Evolutionary conservation across 192 early-diverging fungal species (phyloP), one percentile per base, ranked within the genome.

Genomic region (Piromyces sp.): DNA sequence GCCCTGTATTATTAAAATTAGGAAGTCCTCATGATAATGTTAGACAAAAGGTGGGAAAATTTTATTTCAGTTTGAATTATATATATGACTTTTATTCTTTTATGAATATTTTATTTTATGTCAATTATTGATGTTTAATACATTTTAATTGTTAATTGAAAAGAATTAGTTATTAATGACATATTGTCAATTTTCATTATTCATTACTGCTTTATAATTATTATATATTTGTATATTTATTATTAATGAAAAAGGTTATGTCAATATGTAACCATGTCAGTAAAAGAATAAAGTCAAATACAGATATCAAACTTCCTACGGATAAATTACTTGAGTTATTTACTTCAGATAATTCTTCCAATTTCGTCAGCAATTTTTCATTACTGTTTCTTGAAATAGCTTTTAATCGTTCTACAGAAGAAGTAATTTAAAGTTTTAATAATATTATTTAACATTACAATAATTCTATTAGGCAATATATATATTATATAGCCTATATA

Each of bases 311-410:
- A 40, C 84, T 95, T 16, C 95, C 95, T 17, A 83, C 91, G 1
- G 82, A 85, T 7, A n/a, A 90, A 26, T 85, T 98, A 3, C 40
- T 95, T 2, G 86, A 88, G 22, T 89, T 93, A 79, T 93, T 92
- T 26, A 84, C 87, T 36, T 79, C 79, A 29, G 87, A 86, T 15
- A 83, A 87, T 19, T 80, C 84, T 2, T 83, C 83, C 1, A 82
- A 82, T 58, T 78, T 94, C 79, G 90, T 95, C 22, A 91, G 91
- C 79, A 93, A 93, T 83, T 94, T 98, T 84, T 89, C 91, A 15
- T 86, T 97, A 9, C 92, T 98, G 82, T 98, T 96, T 79, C 81
- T 98, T 5, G 91, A 95, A 29, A 94, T 95, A 89, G 95, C 91
- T 0, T 88, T 94, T 30, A 85, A 85, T 22, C 84, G 92, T 9